These are phyloP conservation scores for Adansonia madagascariensis DNA, from an alignment of 441 rosid species.

Conservation along the genomic window DNA sequence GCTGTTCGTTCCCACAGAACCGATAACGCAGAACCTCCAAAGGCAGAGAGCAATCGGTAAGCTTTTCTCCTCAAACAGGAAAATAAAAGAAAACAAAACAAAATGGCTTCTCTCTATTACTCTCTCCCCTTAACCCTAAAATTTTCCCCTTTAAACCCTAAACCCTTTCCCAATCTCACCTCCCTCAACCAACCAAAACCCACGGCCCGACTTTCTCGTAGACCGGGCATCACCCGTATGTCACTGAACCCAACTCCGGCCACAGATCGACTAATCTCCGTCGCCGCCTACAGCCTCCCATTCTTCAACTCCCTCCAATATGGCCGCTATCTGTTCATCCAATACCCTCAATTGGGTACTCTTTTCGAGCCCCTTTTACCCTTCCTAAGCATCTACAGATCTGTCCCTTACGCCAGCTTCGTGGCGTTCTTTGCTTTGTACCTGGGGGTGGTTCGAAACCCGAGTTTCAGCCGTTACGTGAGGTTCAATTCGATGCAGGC, in stretches of 20 bases:
- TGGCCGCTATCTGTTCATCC: slow-evolving; percentile 73
- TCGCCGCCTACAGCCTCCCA: slow-evolving; percentile 70
- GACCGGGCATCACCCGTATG: slow-evolving; percentile 34
- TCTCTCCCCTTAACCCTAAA: slow-evolving; percentile 37
- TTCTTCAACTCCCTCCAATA: slow-evolving; percentile 75
- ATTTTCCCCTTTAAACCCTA: background rate
- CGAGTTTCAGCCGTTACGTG: slow-evolving; percentile 61
- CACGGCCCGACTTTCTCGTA: slow-evolving; percentile 10
- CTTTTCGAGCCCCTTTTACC: slow-evolving; percentile 76
- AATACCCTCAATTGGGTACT: slow-evolving; percentile 52
- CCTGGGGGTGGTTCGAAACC: slow-evolving; percentile 70
- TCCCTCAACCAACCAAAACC: slow-evolving; percentile 29
- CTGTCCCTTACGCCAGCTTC: slow-evolving; percentile 73
- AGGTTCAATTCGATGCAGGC: slow-evolving; percentile 89
- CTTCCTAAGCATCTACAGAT: slow-evolving; percentile 62
- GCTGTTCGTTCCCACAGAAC: too few relatives aligned
- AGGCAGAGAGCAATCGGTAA: background rate
- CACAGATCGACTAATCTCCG: slow-evolving; percentile 65
- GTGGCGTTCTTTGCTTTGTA: slow-evolving; percentile 82
- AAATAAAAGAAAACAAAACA: background rate
- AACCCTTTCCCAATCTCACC: slow-evolving; percentile 23
- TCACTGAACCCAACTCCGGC: slow-evolving; percentile 72
- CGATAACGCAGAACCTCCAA: background rate
- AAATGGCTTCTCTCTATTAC: slow-evolving; percentile 47
- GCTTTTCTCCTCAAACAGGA: background rate